Percentiles rank a stretch among this genome's conserved stretches.
Conservation (phyloP, 192 early-diverging fungal genomes). For the Coemansia sp. region DNA sequence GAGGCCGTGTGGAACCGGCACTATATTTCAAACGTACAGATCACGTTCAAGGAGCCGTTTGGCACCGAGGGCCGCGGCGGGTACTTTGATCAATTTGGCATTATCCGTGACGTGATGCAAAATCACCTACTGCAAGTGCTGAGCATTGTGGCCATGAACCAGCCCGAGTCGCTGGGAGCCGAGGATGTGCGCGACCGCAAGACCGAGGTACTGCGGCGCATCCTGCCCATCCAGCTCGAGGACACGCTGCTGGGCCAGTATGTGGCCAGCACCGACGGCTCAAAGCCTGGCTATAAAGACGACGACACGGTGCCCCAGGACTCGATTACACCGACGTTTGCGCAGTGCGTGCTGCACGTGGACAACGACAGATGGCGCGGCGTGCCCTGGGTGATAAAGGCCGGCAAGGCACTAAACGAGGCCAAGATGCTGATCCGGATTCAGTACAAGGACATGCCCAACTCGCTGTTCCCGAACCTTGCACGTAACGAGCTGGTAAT, state of each 20-base stretch:
- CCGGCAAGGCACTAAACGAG: conserved; percentile 87
- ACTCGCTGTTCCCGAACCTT: conserved; percentile 70
- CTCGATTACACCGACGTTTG: conserved; percentile 87
- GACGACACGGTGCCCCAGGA: conserved; percentile 84
- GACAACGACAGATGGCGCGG: conserved; percentile 91
- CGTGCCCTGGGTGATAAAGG: conserved; percentile 68
- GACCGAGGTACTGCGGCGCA: conserved; percentile 82
- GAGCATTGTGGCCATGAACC: conserved; percentile 92
- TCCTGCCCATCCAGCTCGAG: conserved; percentile 71
- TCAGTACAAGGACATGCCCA: conserved; percentile 91
- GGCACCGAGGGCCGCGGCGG: conserved; percentile 97
- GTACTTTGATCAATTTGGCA: conserved; percentile 99
- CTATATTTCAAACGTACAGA: conserved; percentile 90
- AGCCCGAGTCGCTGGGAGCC: conserved; percentile 79
- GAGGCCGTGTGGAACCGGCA: conserved; percentile 87
- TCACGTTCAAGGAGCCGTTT: conserved; percentile 97
- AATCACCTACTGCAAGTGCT: conserved; percentile 93
- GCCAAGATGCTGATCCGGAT: conserved; percentile 93
- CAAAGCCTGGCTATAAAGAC: conserved; percentile 86
- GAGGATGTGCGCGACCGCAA: conserved; percentile 97
- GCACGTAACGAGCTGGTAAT: conserved; percentile 95
- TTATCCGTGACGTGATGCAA: conserved; percentile 96
- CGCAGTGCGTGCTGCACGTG: conserved; percentile 81
- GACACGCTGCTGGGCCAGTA: conserved; percentile 94
- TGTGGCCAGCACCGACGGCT: conserved; percentile 67